These are phyloP conservation scores for Zygosaccharomyces pseudobailii DNA, from an alignment of 1,139 yeast species.

Conservation along the genomic window DNA sequence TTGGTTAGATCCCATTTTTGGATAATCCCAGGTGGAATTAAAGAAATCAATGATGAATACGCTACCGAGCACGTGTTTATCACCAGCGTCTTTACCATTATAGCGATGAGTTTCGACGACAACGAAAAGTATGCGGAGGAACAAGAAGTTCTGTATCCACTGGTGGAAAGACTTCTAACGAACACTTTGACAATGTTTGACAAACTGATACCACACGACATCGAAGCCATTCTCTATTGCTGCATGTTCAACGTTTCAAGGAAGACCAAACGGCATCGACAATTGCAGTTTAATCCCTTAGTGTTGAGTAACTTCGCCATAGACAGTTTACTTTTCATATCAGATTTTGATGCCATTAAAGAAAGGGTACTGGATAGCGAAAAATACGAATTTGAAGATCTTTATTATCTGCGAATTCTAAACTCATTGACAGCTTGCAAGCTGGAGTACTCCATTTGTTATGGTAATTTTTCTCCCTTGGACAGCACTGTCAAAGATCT, in stretches of 20 bases:
- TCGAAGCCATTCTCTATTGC: constrained; percentile 50
- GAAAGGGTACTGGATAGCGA: constrained; percentile 34
- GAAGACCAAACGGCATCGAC: constrained; percentile 41
- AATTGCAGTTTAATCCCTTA: constrained; percentile 46
- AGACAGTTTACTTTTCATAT: constrained; percentile 42
- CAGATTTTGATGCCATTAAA: constrained; percentile 40
- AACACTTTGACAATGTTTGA: constrained; percentile 44
- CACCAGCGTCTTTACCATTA: constrained; percentile 45
- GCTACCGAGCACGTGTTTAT: constrained; percentile 46
- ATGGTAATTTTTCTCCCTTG: constrained; percentile 35
- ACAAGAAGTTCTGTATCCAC: constrained; percentile 41
- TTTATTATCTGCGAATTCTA: constrained; percentile 48
- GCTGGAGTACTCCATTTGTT: constrained; percentile 45
- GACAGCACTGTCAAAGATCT: constrained; percentile 31
- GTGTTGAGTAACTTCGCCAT: constrained; percentile 45
- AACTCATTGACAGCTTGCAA: constrained; percentile 47
- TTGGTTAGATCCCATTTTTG: constrained; percentile 47
- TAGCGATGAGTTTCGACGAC: constrained; percentile 50
- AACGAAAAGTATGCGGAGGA: constrained; percentile 42
- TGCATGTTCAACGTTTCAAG: constrained; percentile 48
- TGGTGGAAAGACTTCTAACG: constrained; percentile 44
- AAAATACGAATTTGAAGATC: constrained; percentile 36
- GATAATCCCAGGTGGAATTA: constrained; percentile 53
- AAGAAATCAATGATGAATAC: constrained; percentile 39
- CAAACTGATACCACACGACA: constrained; percentile 50